Percentiles rank a stretch among this genome's conserved stretches.
Conservation (phyloP, 1,284 basidiomycete species). For the Cryptococcus amylolentus region DNA sequence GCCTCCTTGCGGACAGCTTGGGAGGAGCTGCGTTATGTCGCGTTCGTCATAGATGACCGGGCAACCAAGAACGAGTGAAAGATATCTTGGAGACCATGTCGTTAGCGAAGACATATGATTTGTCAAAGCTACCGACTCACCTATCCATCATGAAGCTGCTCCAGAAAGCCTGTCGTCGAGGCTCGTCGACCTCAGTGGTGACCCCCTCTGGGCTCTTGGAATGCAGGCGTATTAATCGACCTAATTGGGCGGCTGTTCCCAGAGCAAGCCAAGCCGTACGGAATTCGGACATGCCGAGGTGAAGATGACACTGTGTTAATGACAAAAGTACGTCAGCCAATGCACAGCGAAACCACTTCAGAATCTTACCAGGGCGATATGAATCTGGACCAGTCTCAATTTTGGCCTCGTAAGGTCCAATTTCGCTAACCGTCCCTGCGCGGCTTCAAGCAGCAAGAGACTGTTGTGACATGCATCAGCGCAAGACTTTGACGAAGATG, state of each 20-base stretch:
- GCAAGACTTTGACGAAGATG: neutral
- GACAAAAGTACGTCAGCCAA: neutral
- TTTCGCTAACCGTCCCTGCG: neutral
- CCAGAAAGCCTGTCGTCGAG: constrained; percentile 1
- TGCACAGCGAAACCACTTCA: neutral
- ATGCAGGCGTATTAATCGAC: constrained; percentile 1
- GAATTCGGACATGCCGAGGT: constrained; percentile 4
- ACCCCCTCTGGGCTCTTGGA: neutral
- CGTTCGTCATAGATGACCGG: constrained; percentile 2
- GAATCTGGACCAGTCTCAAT: constrained; percentile 1
- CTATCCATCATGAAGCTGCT: constrained; percentile 5
- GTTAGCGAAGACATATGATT: neutral
- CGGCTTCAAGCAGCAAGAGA: neutral
- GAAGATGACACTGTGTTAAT: neutral
- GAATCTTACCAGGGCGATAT: neutral
- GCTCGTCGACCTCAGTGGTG: neutral
- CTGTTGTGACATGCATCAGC: neutral
- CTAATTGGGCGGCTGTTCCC: neutral
- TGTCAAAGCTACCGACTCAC: neutral
- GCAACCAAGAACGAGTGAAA: constrained; percentile 2
- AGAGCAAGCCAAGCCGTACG: constrained; percentile 3
- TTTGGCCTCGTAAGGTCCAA: neutral
- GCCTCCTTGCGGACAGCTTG: neutral
- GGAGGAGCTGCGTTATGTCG: neutral
- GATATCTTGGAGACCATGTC: neutral